phyloP scores from a whole-genome alignment of 176 grass and related monocot species.

The Aegilops bicornis region DNA sequence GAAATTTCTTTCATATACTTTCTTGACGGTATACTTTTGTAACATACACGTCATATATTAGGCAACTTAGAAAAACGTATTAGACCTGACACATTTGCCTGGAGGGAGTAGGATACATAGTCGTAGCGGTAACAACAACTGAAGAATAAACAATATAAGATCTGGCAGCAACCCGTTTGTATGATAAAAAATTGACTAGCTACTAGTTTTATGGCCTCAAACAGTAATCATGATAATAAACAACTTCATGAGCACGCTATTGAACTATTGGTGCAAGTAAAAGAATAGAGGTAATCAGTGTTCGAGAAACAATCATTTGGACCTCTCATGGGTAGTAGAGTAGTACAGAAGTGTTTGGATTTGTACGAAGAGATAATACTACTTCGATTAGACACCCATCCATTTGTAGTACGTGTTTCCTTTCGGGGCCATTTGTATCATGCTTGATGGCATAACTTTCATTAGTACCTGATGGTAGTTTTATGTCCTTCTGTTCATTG shows the following conservation, averaged over 20 bases:
- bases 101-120: too few relatives aligned
- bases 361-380: not conserved
- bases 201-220: not conserved
- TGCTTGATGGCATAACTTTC: not conserved
- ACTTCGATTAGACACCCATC: not conserved
- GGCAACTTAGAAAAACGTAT: too few relatives aligned
- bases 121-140: too few relatives aligned
- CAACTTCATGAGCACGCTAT: not conserved
- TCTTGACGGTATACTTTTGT: too few relatives aligned
- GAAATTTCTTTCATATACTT: too few relatives aligned
- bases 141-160: too few relatives aligned
- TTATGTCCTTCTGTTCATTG: slow-evolving; percentile 9
- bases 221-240: not conserved
- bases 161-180: too few relatives aligned
- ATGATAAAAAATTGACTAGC: not conserved
- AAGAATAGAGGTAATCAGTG: not conserved
- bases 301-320: not conserved
- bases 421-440: not conserved
- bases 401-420: not conserved
- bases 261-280: slow-evolving; percentile 6
- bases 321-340: not conserved
- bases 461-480: not conserved
- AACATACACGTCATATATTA: too few relatives aligned
- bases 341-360: not conserved
- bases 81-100: too few relatives aligned